Evolutionary conservation across 768 basidiomycete genomes (phyloP), one percentile per base, ranked within the genome.

Genomic region (Trametes elegans): DNA sequence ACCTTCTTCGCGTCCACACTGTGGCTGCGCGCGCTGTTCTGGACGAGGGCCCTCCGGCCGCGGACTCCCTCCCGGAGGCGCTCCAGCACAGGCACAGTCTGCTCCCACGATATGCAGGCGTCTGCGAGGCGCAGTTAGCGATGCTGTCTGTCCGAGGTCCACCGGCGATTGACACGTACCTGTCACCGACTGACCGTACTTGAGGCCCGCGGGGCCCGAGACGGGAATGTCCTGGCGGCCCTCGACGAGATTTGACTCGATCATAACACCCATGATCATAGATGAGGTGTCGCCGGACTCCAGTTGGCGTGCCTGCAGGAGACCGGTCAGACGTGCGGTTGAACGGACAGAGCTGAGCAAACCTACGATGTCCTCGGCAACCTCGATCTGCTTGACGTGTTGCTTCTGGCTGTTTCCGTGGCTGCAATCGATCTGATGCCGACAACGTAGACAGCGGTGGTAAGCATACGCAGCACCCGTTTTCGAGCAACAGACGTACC

Each of bases 351-450:
- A 8, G 39, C 49, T 24, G 49, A 38, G 52, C 52, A 53, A 43
- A 69, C 85, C 70, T 64, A 93, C 94, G 60, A 99, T 87, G 66
- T 96, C 87, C 28, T 91, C 88, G 7, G 90, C 92, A 31, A 98
- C 96, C 55, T 89, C 85, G 3, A 85, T 74, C 73, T 99, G 96
- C 63, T 85, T 90, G 56, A 81, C 75, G 70, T 96, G 90, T 67
- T 97, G 90, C 73, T 99, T 98, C 56, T 79, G 83, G 64, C 89
- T 92, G 73, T 98, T 98, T 56, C 96, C 94, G 68, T 98, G 95
- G 63, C 93, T 95, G 79, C 96, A 96, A 71, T 96, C 93, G 60
- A 97, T 85, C 94, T 96, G 66, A 60, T 53, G n/a, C n/a, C n/a
- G n/a, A n/a, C n/a, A n/a, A n/a, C 3, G 43, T 23, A 45, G 44